Evolutionary conservation across 2,329 filamentous ascomycete genomes (phyloP), one percentile per base, ranked within the genome.

Genomic region (Monosporascus sp.): DNA sequence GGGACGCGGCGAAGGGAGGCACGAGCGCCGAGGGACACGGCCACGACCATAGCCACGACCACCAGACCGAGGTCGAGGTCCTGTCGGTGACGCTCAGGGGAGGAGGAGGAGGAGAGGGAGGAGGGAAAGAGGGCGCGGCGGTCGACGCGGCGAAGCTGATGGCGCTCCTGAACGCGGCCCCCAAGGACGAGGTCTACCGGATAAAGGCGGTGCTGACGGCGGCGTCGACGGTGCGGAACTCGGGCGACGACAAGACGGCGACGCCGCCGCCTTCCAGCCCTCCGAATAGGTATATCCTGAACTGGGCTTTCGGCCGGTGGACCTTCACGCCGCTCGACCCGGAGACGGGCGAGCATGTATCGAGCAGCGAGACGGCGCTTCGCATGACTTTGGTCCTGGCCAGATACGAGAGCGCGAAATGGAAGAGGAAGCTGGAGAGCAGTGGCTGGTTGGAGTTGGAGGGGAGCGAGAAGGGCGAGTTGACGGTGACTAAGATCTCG

Each of bases 231-330:
- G 75, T 83, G 8, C 60, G 61, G 19, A 77, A 76, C 62, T 84
- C 83, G 1, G 80, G 82, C 52, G 73, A 76, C 24, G 76, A 80
- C 40, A 64, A 71, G 34, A 60, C 43, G 17, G 20, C 69, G 5
- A 63, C 65, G 48, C 62, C 71, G 3, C 59, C 65, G 3, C 59
- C 67, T n/a, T 50, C 67, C 2, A 56, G 62, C 26, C 50, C 60
- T 6, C 52, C 65, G 8, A 68, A 65, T 2, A 79, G 89, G 52
- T 97, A 94, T 67, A 96, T 99, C 45, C 80, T 99, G 55, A 99
- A 99, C 70, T 99, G 94, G 94, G 94, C 94, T 0, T 99, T 99
- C 73, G 91, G 91, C 1, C 82, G 94, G 31, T 99, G 94, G 93
- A 96, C 85, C 0, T 96, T 93, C 66, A 95, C 91, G 2, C 78